phyloP scores from a whole-genome alignment of 2,329 filamentous ascomycete species.

The Balansia obtecta region DNA sequence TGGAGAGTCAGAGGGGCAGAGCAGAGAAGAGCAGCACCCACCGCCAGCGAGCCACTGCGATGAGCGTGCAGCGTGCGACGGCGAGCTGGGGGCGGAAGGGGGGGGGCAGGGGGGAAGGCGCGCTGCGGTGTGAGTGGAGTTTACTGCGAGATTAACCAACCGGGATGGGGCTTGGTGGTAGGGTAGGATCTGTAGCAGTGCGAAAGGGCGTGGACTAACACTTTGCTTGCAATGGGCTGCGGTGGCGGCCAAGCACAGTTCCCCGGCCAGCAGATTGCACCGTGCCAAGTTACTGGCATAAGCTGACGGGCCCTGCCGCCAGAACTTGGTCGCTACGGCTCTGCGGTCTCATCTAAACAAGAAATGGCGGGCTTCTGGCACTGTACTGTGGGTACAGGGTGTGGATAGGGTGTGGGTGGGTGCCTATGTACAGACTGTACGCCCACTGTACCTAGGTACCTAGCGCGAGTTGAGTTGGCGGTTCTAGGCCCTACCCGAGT shows the following conservation, averaged over 20 bases:
- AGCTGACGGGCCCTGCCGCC: conserved; percentile 3
- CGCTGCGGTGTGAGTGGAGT: conserved; percentile 28
- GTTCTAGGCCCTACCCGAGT: not conserved
- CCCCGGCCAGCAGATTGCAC: not conserved
- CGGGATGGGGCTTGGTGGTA: conserved; percentile 18
- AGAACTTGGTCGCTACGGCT: not conserved
- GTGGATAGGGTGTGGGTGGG: too few relatives aligned
- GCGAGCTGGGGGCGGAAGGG: conserved; percentile 8
- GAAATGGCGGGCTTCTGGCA: not conserved
- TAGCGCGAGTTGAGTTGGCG: not conserved
- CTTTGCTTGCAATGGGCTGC: not conserved
- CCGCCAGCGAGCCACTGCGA: too few relatives aligned
- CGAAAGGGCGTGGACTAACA: rapidly evolving
- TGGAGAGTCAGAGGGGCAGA: not conserved
- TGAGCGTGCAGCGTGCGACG: too few relatives aligned
- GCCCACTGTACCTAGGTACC: too few relatives aligned
- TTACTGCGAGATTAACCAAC: conserved; percentile 29
- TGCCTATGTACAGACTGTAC: too few relatives aligned
- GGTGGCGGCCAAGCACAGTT: not conserved
- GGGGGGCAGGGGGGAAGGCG: too few relatives aligned
- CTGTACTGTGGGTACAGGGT: not conserved
- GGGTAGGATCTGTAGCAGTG: conserved; percentile 14
- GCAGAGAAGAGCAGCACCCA: too few relatives aligned
- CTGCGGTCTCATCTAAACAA: conserved; percentile 5
- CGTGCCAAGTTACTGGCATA: conserved; percentile 1